Evolutionary conservation across 306 rosid species (phyloP).

Genomic region (Quercus cerris): DNA sequence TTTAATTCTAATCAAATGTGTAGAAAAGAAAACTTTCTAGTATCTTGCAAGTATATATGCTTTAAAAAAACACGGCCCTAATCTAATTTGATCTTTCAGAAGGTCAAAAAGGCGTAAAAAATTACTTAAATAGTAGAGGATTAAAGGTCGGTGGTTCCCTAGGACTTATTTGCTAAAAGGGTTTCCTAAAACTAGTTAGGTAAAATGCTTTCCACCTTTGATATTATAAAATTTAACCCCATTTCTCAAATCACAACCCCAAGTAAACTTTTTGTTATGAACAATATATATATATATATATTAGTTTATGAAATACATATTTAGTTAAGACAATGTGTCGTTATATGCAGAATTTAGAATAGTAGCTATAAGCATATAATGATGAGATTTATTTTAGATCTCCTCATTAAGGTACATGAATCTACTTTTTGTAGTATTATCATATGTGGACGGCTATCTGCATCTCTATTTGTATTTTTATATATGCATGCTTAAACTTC

Average conservation of each 20-base stretch:
- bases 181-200: neutral
- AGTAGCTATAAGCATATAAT: neutral
- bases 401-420: neutral
- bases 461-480: neutral
- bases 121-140: neutral
- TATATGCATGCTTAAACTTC: neutral
- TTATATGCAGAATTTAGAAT: neutral
- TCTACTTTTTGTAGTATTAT: neutral
- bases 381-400: neutral
- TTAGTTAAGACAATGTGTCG: conserved; percentile 7
- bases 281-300: no score
- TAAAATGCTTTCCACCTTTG: neutral
- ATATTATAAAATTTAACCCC: neutral
- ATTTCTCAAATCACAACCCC: neutral
- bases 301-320: neutral
- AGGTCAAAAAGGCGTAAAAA: conserved; percentile 17
- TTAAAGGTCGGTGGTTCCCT: neutral
- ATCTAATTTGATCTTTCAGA: conserved; percentile 17
- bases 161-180: neutral
- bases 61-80: neutral
- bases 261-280: neutral
- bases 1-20: no score
- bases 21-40: neutral
- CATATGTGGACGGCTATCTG: neutral
- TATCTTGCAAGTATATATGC: neutral